Conservation (phyloP, 176 grass and related monocot species). For the Carex kokanica region DNA sequence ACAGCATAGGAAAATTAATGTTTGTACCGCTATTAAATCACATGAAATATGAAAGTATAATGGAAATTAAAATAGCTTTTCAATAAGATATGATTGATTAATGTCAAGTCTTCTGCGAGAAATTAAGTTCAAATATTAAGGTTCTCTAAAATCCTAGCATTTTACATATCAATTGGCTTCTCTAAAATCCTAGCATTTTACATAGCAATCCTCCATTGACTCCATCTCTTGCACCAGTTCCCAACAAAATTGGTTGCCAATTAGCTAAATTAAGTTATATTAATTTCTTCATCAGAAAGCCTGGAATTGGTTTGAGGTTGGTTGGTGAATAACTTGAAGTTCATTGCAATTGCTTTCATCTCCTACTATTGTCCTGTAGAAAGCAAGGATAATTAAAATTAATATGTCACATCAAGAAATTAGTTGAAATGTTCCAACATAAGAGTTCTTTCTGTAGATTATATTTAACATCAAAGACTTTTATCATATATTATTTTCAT, state of each 20-base stretch:
- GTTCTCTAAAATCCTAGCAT: slow-evolving; percentile 25
- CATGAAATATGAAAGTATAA: neutral
- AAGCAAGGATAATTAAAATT: slow-evolving; percentile 20
- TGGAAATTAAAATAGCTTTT: neutral
- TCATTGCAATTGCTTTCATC: slow-evolving; percentile 53
- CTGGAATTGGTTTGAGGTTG: slow-evolving; percentile 51
- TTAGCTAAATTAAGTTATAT: slow-evolving; percentile 36
- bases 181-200: slow-evolving; percentile 29
- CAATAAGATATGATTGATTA: slow-evolving; percentile 19
- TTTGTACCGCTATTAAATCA: neutral
- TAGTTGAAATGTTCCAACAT: slow-evolving; percentile 23
- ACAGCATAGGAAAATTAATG: neutral
- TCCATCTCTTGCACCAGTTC: slow-evolving; percentile 27
- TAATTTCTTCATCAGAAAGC: slow-evolving; percentile 49
- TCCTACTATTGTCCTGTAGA: slow-evolving; percentile 44
- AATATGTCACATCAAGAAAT: neutral
- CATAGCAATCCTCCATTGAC: slow-evolving; percentile 30
- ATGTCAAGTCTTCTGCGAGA: neutral
- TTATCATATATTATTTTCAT: neutral
- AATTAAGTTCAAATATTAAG: slow-evolving; percentile 10
- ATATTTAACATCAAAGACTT: slow-evolving; percentile 11
- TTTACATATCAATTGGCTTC: slow-evolving; percentile 31
- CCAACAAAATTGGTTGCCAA: slow-evolving; percentile 15
- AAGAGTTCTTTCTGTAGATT: neutral
- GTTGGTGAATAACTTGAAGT: slow-evolving; percentile 44